Conservation (phyloP, 179 eudicot species). For the Vitellaria paradoxa region DNA sequence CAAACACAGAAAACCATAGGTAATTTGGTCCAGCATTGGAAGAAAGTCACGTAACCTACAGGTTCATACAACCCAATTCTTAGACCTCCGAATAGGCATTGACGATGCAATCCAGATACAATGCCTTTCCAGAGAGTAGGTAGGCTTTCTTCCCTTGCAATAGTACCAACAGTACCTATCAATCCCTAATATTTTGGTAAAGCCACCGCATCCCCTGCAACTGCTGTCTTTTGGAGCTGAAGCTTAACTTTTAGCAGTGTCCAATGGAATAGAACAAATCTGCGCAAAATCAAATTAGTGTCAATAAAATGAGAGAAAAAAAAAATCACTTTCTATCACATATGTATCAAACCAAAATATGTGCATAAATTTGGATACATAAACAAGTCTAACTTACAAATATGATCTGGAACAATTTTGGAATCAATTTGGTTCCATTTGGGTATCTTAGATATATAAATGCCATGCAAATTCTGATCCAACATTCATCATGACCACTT, state of each 20-base stretch:
- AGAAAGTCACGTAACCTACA: constrained; percentile 41
- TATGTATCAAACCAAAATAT: background rate
- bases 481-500: too few species aligned
- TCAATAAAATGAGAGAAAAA: too few species aligned
- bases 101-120: constrained; percentile 90
- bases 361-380: background rate
- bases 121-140: constrained; percentile 93
- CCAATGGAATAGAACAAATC: constrained; percentile 90
- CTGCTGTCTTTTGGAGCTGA: constrained; percentile 83
- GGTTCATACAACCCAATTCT: constrained; percentile 95
- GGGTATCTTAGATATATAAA: too few species aligned
- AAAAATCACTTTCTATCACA: background rate
- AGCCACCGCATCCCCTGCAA: constrained; percentile 55
- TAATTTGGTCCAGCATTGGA: background rate
- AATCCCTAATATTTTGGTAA: constrained; percentile 84
- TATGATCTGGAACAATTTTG: background rate
- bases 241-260: constrained; percentile 97
- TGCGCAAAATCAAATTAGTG: constrained; percentile 18
- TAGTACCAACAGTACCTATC: constrained; percentile 87
- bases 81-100: constrained; percentile 85
- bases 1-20: constrained; percentile 6
- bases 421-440: background rate
- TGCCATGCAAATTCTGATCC: background rate
- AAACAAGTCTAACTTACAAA: background rate
- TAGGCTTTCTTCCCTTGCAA: constrained; percentile 85